Evolutionary conservation across 2,329 filamentous ascomycete genomes (phyloP).

Genomic region (Stylonectria norvegica): DNA sequence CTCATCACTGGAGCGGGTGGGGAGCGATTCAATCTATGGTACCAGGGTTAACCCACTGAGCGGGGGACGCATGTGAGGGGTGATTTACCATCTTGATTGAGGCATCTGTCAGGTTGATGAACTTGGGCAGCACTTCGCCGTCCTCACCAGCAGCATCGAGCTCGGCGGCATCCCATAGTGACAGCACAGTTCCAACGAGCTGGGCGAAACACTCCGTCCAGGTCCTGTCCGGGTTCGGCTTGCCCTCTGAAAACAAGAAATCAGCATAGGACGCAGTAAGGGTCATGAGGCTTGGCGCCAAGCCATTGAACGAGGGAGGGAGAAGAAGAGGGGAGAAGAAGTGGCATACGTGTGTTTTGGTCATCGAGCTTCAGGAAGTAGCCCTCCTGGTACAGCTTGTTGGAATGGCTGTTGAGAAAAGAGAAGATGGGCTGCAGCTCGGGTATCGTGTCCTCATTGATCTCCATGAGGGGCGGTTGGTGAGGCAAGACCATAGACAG

Average conservation of each 20-base stretch:
- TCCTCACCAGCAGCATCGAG: constrained; percentile 83
- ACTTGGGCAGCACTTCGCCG: constrained; percentile 82
- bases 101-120: constrained; percentile 95
- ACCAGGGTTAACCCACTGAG: constrained; percentile 16
- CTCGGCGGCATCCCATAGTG: constrained; percentile 91
- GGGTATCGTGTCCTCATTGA: constrained; percentile 79
- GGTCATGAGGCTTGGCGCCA: constrained; percentile 10
- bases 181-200: constrained; percentile 89
- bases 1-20: constrained; percentile 72
- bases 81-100: constrained; percentile 88
- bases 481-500: constrained; percentile 84
- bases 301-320: constrained; percentile 9
- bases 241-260: constrained; percentile 61
- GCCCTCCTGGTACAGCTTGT: constrained; percentile 96
- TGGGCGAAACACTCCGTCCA: constrained; percentile 98
- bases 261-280: constrained; percentile 13
- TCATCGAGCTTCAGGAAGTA: constrained; percentile 98
- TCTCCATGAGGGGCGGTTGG: constrained; percentile 81
- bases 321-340: constrained; percentile 2
- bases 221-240: constrained; percentile 77
- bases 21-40: constrained; percentile 76
- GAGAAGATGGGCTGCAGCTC: constrained; percentile 93
- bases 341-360: constrained; percentile 76
- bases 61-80: constrained; percentile 5
- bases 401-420: constrained; percentile 89